These are phyloP conservation scores for Ramaria rubella DNA, from an alignment of 768 basidiomycete genomes.

Conservation along the genomic window DNA sequence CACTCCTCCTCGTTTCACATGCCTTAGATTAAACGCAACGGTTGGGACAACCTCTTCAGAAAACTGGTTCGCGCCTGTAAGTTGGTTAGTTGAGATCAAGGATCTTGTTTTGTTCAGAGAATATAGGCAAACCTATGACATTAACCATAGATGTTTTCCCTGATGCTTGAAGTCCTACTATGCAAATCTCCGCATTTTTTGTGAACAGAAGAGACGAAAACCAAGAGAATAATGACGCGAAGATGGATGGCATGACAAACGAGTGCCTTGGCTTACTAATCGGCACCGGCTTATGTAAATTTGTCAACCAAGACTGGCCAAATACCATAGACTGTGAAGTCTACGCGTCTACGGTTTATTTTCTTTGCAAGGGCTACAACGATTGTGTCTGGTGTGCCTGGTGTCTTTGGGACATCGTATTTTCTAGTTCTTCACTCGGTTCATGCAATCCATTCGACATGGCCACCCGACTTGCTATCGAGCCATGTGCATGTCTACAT, in stretches of 20 bases:
- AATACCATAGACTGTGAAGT: too few relatives aligned
- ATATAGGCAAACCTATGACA: conserved; percentile 50
- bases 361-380: too few relatives aligned
- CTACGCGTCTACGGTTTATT: too few relatives aligned
- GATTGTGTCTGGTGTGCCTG: too few relatives aligned
- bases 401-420: too few relatives aligned
- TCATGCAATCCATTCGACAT: background rate
- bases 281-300: too few relatives aligned
- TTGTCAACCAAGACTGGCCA: too few relatives aligned
- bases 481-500: background rate
- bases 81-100: background rate
- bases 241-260: conserved; percentile 35
- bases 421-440: too few relatives aligned
- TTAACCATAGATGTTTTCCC: conserved; percentile 95
- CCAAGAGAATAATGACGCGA: conserved; percentile 53
- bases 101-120: too few relatives aligned
- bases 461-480: background rate
- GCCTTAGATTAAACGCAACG: conserved; percentile 87
- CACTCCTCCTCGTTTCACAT: conserved; percentile 83
- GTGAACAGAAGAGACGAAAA: conserved; percentile 72
- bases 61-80: conserved; percentile 47
- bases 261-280: background rate
- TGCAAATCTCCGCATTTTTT: conserved; percentile 79
- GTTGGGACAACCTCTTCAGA: conserved; percentile 96
- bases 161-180: conserved; percentile 89